These are phyloP conservation scores for Xerocomellus dryophilus DNA, from an alignment of 768 basidiomycete genomes.

Conservation along the genomic window DNA sequence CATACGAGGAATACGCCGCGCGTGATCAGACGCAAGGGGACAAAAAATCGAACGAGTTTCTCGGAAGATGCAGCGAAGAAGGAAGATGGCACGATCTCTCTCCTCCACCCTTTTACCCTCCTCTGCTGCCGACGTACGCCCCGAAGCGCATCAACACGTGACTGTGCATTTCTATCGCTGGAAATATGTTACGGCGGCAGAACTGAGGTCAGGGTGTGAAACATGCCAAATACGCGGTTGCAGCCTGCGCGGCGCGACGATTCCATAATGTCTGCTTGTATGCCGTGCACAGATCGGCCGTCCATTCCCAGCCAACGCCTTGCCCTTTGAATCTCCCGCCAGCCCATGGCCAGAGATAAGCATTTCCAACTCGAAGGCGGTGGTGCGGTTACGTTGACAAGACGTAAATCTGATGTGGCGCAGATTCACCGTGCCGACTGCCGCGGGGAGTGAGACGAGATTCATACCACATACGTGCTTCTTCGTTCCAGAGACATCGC, in stretches of 20 bases:
- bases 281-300: background rate
- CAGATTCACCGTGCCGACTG: background rate
- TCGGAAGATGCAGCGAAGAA: constrained; percentile 22
- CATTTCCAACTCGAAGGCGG: no score
- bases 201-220: no score
- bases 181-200: background rate
- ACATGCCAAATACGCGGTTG: background rate
- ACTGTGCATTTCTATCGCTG: background rate
- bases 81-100: constrained; percentile 10
- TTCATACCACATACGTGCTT: background rate
- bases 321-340: background rate
- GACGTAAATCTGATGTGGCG: no score
- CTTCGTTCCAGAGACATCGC: background rate
- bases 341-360: no score
- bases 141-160: constrained; percentile 11
- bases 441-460: background rate
- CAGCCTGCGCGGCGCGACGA: no score
- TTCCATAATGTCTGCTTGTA: no score
- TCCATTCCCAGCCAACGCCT: background rate
- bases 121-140: background rate
- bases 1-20: constrained; percentile 15
- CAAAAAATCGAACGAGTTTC: constrained; percentile 1
- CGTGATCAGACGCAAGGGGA: background rate
- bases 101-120: constrained; percentile 12
- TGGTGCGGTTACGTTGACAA: no score